These are phyloP conservation scores for Perkinsus marinus DNA, from an alignment of 169 alveolate species.

Conservation along the genomic window DNA sequence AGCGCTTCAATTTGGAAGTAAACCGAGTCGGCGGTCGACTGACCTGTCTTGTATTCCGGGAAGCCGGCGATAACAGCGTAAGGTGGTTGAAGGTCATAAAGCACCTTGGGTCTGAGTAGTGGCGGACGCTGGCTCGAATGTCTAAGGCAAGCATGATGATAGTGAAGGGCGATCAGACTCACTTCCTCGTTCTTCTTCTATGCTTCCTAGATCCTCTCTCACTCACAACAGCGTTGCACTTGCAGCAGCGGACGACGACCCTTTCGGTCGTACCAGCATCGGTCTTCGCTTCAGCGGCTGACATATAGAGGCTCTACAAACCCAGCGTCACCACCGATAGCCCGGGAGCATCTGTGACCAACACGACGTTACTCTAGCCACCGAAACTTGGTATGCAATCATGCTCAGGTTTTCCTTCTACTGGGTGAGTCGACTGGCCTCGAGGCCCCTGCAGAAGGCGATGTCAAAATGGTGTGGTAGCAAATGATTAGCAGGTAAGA, in stretches of 20 bases:
- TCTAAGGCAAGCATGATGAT: neutral
- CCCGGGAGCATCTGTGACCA: too few relatives aligned
- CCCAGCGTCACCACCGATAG: too few relatives aligned
- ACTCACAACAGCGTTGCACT: neutral
- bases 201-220: neutral
- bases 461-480: too few relatives aligned
- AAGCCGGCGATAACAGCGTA: neutral
- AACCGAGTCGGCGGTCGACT: too few relatives aligned
- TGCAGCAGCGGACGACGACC: neutral
- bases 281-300: too few relatives aligned
- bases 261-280: too few relatives aligned
- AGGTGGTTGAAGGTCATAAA: neutral
- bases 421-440: neutral
- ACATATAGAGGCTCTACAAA: too few relatives aligned
- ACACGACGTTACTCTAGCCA: too few relatives aligned
- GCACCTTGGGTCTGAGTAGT: neutral
- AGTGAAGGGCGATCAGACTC: too few relatives aligned
- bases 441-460: neutral
- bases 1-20: too few relatives aligned
- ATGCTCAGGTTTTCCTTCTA: neutral
- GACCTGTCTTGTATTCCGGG: neutral
- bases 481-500: too few relatives aligned
- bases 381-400: neutral
- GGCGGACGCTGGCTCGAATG: neutral
- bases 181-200: neutral